Conservation (phyloP, 2,329 filamentous ascomycete species). For the Gyromitra esculenta region DNA sequence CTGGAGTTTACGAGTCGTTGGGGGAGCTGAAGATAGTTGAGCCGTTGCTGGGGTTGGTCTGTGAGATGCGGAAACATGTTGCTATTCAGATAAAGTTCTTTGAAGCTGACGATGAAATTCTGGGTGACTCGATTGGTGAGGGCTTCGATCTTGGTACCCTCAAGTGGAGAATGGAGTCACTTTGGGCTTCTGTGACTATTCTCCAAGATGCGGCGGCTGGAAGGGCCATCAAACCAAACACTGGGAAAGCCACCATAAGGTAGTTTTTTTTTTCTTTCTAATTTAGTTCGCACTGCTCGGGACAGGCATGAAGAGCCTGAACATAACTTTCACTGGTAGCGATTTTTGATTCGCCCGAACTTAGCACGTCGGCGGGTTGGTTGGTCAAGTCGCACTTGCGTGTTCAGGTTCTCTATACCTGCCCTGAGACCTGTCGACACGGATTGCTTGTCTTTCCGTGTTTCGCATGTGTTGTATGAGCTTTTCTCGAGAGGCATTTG, state of each 20-base stretch:
- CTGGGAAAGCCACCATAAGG: neutral
- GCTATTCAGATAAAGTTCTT: constrained; percentile 11
- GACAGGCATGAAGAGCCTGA: too few species aligned
- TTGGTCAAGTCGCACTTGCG: too few species aligned
- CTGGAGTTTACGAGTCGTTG: constrained; percentile 1
- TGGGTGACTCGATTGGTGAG: neutral
- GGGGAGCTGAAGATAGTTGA: neutral
- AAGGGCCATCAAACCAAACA: neutral
- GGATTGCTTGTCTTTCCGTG: neutral
- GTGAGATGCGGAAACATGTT: constrained; percentile 14
- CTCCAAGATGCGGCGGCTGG: constrained; percentile 21
- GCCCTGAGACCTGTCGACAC: neutral
- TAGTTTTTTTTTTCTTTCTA: neutral
- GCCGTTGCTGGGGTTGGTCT: constrained; percentile 6
- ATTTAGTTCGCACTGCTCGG: neutral
- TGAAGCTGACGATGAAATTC: neutral
- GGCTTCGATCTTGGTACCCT: neutral
- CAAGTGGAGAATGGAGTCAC: constrained; percentile 26
- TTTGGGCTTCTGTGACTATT: constrained; percentile 30
- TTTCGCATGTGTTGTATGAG: neutral
- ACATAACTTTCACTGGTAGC: too few species aligned
- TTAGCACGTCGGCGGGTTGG: too few species aligned
- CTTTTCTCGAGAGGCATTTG: neutral
- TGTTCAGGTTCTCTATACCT: too few species aligned
- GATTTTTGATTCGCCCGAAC: too few species aligned